phyloP scores from a whole-genome alignment of 306 rosid species.

The Cucurbita maxima region DNA sequence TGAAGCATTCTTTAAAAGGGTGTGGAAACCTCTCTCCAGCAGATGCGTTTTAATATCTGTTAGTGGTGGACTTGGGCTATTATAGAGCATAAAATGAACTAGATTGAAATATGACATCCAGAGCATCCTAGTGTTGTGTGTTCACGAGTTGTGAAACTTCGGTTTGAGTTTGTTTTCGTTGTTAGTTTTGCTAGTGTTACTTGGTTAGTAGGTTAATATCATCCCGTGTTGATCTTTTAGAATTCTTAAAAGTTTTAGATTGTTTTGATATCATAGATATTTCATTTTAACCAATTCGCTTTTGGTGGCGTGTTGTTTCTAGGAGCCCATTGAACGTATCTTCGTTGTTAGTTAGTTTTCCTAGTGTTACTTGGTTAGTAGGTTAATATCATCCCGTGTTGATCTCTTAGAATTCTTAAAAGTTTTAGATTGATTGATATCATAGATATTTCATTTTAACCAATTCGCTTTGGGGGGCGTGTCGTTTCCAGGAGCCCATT shows the following conservation, averaged over 20 bases:
- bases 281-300: background rate
- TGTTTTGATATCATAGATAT: background rate
- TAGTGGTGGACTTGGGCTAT: too few relatives aligned
- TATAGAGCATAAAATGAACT: background rate
- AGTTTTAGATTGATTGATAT: background rate
- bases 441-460: background rate
- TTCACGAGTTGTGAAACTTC: background rate
- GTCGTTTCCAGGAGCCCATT: slow-evolving; percentile 45
- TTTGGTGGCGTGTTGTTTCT: background rate
- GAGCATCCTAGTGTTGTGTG: background rate
- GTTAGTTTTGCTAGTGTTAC: background rate
- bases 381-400: background rate
- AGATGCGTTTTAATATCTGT: too few relatives aligned
- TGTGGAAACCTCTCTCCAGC: too few relatives aligned
- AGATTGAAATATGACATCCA: background rate
- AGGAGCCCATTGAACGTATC: slow-evolving; percentile 74
- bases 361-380: background rate
- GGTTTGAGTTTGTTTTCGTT: background rate
- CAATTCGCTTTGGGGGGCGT: background rate
- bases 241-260: background rate
- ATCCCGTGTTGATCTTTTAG: background rate
- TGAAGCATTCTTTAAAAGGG: too few relatives aligned
- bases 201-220: background rate
- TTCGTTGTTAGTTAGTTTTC: slow-evolving; percentile 10
- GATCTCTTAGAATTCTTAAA: background rate